Base-by-base conservation (phyloP, 345 rosid genomes). In the Populus ilicifolia region DNA sequence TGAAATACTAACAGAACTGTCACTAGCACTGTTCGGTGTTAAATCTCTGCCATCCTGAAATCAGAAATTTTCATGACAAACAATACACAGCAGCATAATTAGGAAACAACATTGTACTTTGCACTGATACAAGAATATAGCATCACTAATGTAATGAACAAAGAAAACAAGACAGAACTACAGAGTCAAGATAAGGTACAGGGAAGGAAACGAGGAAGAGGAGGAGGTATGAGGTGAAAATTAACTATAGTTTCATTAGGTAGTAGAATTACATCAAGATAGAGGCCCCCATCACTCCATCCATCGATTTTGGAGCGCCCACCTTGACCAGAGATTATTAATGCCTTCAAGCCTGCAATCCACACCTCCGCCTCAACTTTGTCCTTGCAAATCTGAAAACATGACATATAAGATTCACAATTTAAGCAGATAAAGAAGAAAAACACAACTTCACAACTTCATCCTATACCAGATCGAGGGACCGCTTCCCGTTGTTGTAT, bases 251-350 rank as follows among this genome's bases (percentile, higher is more conserved):
- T 25, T 54, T 17, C 71, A 78, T 17, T 11, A 77, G 73, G 73
- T 73, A 82, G 69, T 73, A 81, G 69, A 72, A 87, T 87, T 88
- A 95, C 99, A 83, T 90, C 93, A 77, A 91, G 82, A 78, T 86
- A 90, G 82, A 93, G 91, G 80, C 98, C 85, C 70, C 95, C 96
- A 80, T 93, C 94, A 86, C 80, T 86, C 98, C 99, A 86, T 74
- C 98, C 94, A 86, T 95, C 99, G 79, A 95, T 95, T 86, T 93
- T 95, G 54, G 96, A 89, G 61, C 97, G 97, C 46, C 98, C 98
- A 74, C 88, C 94, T 73, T 92, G 97, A 81, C 92, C 93, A 74
- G 87, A 77, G 68, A 96, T 77, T 86, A 91, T 88, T 80, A 91
- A 75, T 77, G 94, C 87, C 80, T 90, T 93, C 27, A 93, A 87